phyloP scores from a whole-genome alignment of 805 yeast species.

The Wilhelminamyces savonicus region DNA sequence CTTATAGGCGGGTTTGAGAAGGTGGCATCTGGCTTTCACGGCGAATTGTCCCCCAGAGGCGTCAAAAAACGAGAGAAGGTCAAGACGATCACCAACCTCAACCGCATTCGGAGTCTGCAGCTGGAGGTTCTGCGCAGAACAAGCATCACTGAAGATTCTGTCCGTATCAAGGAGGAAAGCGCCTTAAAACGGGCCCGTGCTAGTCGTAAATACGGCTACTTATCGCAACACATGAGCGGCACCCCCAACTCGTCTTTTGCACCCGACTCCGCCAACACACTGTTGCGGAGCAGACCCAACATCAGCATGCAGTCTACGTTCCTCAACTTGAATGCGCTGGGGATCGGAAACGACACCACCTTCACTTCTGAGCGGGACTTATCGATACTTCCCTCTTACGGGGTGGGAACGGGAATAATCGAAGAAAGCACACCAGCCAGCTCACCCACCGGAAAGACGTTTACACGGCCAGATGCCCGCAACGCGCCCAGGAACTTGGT shows the following conservation, averaged over 20 bases:
- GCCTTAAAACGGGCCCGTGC: slow-evolving; percentile 22
- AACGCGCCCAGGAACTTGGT: too few relatives aligned
- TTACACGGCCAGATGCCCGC: slow-evolving; percentile 7
- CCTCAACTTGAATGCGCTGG: slow-evolving; percentile 8
- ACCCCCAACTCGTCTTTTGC: slow-evolving; percentile 1
- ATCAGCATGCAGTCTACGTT: slow-evolving; percentile 11
- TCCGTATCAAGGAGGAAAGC: slow-evolving; percentile 17
- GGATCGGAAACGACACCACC: slow-evolving; percentile 8
- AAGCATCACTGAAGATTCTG: slow-evolving; percentile 5
- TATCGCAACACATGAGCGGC: slow-evolving; percentile 19
- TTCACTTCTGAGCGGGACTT: slow-evolving; percentile 22
- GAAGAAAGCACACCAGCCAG: slow-evolving; percentile 33
- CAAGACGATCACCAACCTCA: slow-evolving; percentile 3
- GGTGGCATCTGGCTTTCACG: slow-evolving; percentile 17
- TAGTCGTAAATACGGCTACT: slow-evolving; percentile 24
- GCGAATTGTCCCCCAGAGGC: slow-evolving; percentile 26
- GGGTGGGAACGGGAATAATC: slow-evolving; percentile 29
- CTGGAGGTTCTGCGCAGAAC: slow-evolving; percentile 1
- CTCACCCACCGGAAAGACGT: slow-evolving; percentile 13
- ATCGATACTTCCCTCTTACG: too few relatives aligned
- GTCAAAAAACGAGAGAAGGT: slow-evolving; percentile 11
- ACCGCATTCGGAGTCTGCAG: slow-evolving; percentile 1
- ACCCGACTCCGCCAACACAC: background rate
- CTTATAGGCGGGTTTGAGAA: slow-evolving; percentile 16
- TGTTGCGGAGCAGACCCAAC: slow-evolving; percentile 2